Conservation (phyloP, 139 green algal species). For the Penium margaritaceum region DNA sequence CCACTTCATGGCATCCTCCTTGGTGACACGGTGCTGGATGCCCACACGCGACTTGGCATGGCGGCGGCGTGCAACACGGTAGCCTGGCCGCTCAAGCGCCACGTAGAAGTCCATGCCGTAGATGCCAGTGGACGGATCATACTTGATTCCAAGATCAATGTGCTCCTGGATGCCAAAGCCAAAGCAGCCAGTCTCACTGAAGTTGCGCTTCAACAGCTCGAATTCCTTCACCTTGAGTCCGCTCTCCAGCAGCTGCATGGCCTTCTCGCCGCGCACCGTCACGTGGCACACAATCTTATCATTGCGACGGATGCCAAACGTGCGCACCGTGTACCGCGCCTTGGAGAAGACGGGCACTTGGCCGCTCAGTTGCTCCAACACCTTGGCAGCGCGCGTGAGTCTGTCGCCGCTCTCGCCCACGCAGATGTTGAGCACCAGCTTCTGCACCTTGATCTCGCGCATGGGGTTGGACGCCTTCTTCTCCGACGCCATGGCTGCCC, state of each 20-base stretch:
- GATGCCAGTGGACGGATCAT: slow-evolving; percentile 98
- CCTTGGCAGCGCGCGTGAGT: slow-evolving; percentile 97
- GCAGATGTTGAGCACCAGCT: slow-evolving; percentile 96
- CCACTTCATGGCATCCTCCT: slow-evolving; percentile 98
- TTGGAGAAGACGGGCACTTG: slow-evolving; percentile 95
- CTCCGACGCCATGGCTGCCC: slow-evolving; percentile 31
- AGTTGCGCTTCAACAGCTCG: slow-evolving; percentile 94
- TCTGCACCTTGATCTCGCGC: slow-evolving; percentile 90
- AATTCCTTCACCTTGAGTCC: slow-evolving; percentile 99
- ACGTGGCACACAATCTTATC: slow-evolving; percentile 97
- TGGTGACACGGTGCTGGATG: slow-evolving; percentile 78
- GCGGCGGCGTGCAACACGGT: slow-evolving; percentile 77
- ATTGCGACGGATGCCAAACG: slow-evolving; percentile 94
- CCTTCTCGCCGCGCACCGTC: slow-evolving; percentile 95
- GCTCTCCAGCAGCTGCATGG: slow-evolving; percentile 93
- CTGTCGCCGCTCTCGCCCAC: slow-evolving; percentile 94
- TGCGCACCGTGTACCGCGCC: slow-evolving; percentile 92
- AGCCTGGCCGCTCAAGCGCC: slow-evolving; percentile 88
- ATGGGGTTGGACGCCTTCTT: slow-evolving; percentile 70
- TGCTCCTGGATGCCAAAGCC: slow-evolving; percentile 86
- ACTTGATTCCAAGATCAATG: slow-evolving; percentile 99
- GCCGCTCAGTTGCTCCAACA: slow-evolving; percentile 97
- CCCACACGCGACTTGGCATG: slow-evolving; percentile 36
- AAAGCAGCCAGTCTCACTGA: slow-evolving; percentile 72
- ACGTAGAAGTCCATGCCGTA: slow-evolving; percentile 99